phyloP scores from a whole-genome alignment of 306 rosid genomes.

The Lotus japonicus region DNA sequence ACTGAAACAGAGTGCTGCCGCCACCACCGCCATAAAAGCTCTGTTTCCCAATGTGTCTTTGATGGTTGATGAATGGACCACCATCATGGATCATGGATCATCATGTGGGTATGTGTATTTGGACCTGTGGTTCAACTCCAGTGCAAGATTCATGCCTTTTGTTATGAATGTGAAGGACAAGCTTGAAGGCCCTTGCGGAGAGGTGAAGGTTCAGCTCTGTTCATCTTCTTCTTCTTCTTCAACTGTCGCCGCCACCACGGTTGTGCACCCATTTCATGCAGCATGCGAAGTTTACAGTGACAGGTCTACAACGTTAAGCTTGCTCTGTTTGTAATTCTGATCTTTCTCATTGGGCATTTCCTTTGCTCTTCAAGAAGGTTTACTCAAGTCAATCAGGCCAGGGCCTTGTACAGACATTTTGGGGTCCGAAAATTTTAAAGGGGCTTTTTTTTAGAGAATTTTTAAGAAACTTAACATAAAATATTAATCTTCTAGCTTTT shows the following conservation, averaged over 20 bases:
- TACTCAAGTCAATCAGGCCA: no score
- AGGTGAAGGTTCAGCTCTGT: slow-evolving; percentile 25
- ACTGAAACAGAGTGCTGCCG: no score
- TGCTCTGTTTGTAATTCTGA: neutral
- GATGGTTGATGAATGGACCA: slow-evolving; percentile 23
- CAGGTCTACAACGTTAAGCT: slow-evolving; percentile 6
- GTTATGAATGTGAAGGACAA: slow-evolving; percentile 10
- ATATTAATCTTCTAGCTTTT: no score
- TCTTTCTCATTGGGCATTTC: slow-evolving; percentile 19
- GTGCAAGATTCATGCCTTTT: slow-evolving; percentile 1
- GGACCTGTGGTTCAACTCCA: slow-evolving; percentile 13
- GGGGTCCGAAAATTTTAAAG: no score
- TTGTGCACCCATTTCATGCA: neutral
- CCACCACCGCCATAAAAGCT: no score
- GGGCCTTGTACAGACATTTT: no score
- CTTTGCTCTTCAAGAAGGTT: slow-evolving; percentile 18
- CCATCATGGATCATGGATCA: neutral
- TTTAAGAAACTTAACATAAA: no score
- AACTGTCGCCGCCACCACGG: neutral
- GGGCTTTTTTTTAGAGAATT: no score
- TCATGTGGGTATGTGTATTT: slow-evolving; percentile 21
- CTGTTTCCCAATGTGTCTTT: slow-evolving; percentile 9
- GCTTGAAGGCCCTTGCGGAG: slow-evolving; percentile 22
- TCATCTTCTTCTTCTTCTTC: neutral
- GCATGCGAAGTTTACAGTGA: slow-evolving; percentile 24